Evolutionary conservation across 805 yeast genomes (phyloP).

Genomic region (Saccharomycopsis sp.): DNA sequence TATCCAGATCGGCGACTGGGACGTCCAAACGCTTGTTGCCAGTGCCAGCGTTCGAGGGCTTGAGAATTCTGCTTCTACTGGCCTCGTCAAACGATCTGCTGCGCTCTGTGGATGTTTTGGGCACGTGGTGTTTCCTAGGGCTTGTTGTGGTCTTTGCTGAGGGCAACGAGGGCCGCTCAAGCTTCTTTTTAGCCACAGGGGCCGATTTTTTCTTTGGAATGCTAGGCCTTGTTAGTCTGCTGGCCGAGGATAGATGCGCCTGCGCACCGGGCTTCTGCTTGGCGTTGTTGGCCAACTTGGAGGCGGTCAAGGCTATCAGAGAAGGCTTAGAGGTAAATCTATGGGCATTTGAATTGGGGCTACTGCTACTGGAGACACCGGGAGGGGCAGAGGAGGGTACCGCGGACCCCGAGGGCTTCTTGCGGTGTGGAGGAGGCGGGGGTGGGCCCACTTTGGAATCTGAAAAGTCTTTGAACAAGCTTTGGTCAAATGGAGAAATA

Average conservation of each 20-base stretch:
- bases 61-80: background rate
- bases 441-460: background rate
- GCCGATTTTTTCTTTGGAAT: background rate
- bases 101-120: background rate
- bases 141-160: background rate
- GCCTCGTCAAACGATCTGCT: background rate
- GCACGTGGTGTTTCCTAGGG: too few relatives aligned
- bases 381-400: too few relatives aligned
- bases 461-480: conserved; percentile 18
- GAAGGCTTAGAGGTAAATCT: too few relatives aligned
- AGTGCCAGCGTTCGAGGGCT: conserved; percentile 2
- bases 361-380: too few relatives aligned
- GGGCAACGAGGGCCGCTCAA: background rate
- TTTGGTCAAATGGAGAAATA: background rate
- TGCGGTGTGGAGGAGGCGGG: background rate
- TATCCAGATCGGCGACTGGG: conserved; percentile 22
- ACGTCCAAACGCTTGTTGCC: conserved; percentile 5
- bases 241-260: background rate
- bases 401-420: too few relatives aligned
- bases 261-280: background rate
- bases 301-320: background rate
- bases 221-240: background rate
- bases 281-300: background rate
- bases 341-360: too few relatives aligned
- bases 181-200: background rate